Percentiles rank a stretch among this genome's conserved stretches.
These are phyloP conservation scores for Scolecobasidium constrictum DNA, from an alignment of 2,329 filamentous ascomycete species.

Conservation along the genomic window DNA sequence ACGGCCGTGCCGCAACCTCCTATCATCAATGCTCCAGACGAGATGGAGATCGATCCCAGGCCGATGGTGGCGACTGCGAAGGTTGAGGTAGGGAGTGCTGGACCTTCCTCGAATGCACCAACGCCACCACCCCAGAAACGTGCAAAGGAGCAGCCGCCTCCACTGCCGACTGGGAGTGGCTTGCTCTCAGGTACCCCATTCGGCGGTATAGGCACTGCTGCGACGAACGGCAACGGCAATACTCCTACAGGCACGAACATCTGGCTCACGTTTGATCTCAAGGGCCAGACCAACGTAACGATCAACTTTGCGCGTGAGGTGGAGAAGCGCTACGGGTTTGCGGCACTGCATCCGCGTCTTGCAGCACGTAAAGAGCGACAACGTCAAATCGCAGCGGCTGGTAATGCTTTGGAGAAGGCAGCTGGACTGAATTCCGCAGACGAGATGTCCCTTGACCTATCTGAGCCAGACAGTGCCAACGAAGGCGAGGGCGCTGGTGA, in stretches of 20 bases:
- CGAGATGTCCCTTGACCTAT: slow-evolving; percentile 72
- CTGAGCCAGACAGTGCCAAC: slow-evolving; percentile 67
- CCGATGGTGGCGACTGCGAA: slow-evolving; percentile 13
- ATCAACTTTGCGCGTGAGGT: slow-evolving; percentile 93
- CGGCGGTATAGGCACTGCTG: slow-evolving; percentile 37
- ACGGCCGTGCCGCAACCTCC: neutral
- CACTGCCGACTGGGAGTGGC: slow-evolving; percentile 51
- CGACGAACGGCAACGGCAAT: slow-evolving; percentile 32
- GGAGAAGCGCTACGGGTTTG: slow-evolving; percentile 88
- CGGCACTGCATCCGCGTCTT: slow-evolving; percentile 80
- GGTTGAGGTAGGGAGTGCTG: slow-evolving; percentile 22
- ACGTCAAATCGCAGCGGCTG: slow-evolving; percentile 76
- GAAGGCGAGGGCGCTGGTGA: slow-evolving; percentile 63
- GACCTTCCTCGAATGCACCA: slow-evolving; percentile 33
- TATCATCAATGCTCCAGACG: slow-evolving; percentile 12
- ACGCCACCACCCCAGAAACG: slow-evolving; percentile 40
- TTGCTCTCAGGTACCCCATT: slow-evolving; percentile 52
- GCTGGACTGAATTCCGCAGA: slow-evolving; percentile 54
- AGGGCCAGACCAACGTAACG: slow-evolving; percentile 76
- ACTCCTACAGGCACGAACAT: slow-evolving; percentile 63
- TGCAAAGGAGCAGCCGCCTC: slow-evolving; percentile 44
- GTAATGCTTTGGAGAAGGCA: slow-evolving; percentile 71
- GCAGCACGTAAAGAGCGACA: slow-evolving; percentile 82
- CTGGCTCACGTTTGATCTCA: slow-evolving; percentile 69
- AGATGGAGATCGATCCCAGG: slow-evolving; percentile 24